phyloP scores from a whole-genome alignment of 2,329 filamentous ascomycete species.

The Myriosclerotinia curreyana region DNA sequence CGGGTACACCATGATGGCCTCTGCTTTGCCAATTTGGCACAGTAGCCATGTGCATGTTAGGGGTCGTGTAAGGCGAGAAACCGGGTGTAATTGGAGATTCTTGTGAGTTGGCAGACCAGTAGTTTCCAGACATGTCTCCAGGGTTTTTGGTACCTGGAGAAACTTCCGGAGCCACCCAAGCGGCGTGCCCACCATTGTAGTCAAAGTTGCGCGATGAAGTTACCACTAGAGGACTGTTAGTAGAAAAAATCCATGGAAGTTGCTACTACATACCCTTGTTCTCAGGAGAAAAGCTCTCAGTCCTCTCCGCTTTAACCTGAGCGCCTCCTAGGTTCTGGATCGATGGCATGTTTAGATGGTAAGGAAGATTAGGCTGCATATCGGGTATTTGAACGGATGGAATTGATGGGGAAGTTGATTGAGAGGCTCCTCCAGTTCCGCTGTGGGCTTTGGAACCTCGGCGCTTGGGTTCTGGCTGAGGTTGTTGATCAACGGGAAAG shows the following conservation, averaged over 20 bases:
- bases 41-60: slow-evolving; percentile 39
- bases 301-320: slow-evolving; percentile 43
- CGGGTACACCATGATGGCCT: slow-evolving; percentile 33
- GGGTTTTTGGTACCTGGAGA: slow-evolving; percentile 41
- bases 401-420: slow-evolving; percentile 50
- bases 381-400: slow-evolving; percentile 46
- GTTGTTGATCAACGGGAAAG: slow-evolving; percentile 78
- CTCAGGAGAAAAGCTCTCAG: slow-evolving; percentile 39
- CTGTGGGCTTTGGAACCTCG: slow-evolving; percentile 42
- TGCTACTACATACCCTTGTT: slow-evolving; percentile 34
- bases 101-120: slow-evolving; percentile 51
- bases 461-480: slow-evolving; percentile 46
- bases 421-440: slow-evolving; percentile 41
- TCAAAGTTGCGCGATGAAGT: slow-evolving; percentile 36
- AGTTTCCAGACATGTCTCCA: slow-evolving; percentile 43
- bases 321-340: slow-evolving; percentile 47
- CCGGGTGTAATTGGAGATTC: slow-evolving; percentile 51
- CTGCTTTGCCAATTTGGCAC: slow-evolving; percentile 36
- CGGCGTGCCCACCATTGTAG: slow-evolving; percentile 33
- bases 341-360: slow-evolving; percentile 46
- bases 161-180: slow-evolving; percentile 37
- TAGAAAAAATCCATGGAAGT: slow-evolving; percentile 19
- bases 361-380: slow-evolving; percentile 43
- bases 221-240: slow-evolving; percentile 32
- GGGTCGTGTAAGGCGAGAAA: slow-evolving; percentile 48